Conservation (phyloP, 2,329 filamentous ascomycete species). For the Paramyrothecium sp. region DNA sequence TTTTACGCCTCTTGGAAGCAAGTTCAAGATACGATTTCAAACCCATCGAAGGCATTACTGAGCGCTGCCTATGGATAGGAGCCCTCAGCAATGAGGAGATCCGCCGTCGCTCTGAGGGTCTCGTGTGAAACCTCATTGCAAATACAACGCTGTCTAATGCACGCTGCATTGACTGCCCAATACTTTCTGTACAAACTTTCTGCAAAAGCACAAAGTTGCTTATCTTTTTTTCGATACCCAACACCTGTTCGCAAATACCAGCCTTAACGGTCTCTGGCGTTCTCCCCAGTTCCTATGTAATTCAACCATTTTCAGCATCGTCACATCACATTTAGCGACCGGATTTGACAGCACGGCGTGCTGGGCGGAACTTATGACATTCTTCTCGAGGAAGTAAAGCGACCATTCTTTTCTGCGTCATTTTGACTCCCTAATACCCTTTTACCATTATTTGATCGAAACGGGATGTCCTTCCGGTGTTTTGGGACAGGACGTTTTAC, state of each 20-base stretch:
- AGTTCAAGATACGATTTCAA: slow-evolving; percentile 73
- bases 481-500: no score
- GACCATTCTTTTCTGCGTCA: no score
- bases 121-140: slow-evolving; percentile 34
- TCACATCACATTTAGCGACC: not conserved
- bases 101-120: slow-evolving; percentile 46
- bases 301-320: not conserved
- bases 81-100: slow-evolving; percentile 77
- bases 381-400: not conserved
- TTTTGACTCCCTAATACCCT: not conserved
- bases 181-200: not conserved
- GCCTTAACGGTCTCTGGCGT: not conserved
- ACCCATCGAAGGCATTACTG: slow-evolving; percentile 73
- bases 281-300: not conserved
- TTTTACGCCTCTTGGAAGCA: slow-evolving; percentile 75
- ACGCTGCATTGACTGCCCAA: no score
- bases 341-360: not conserved
- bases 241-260: not conserved
- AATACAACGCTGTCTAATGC: no score
- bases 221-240: not conserved
- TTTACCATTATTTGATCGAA: not conserved
- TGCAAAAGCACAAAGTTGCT: not conserved
- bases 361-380: not conserved
- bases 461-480: no score
- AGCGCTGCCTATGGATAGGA: slow-evolving; percentile 83